Conservation (phyloP, 129 eudicot genomes). For the Helianthus annuus region DNA sequence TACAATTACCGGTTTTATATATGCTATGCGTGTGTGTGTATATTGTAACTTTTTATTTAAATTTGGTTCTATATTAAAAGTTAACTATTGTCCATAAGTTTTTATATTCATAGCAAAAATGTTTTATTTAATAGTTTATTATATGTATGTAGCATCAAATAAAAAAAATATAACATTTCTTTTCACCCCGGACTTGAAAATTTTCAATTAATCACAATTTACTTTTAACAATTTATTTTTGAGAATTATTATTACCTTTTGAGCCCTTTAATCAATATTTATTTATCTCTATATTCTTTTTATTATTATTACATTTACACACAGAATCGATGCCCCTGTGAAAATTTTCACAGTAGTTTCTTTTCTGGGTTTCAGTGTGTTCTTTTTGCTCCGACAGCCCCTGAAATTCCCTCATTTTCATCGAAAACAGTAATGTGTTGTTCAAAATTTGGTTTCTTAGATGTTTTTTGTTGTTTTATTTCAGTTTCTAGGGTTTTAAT, state of each 20-base stretch:
- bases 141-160: too few species aligned
- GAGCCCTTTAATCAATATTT: conserved; percentile 11
- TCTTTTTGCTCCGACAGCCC: conserved; percentile 24
- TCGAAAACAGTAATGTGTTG: conserved; percentile 23
- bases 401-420: conserved; percentile 25
- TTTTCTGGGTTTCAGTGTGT: conserved; percentile 41
- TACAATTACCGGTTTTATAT: too few species aligned
- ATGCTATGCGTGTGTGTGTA: too few species aligned
- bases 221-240: conserved; percentile 26
- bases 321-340: conserved; percentile 22
- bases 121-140: too few species aligned
- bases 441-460: background rate
- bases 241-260: conserved; percentile 24
- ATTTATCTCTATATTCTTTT: background rate
- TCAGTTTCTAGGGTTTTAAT: conserved; percentile 5
- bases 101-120: too few species aligned
- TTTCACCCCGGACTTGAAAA: conserved; percentile 30
- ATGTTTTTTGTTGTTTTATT: background rate
- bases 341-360: conserved; percentile 19
- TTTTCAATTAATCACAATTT: conserved; percentile 32
- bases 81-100: too few species aligned
- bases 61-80: too few species aligned
- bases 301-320: conserved; percentile 17
- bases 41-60: too few species aligned
- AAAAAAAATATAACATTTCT: background rate